Base-by-base conservation (phyloP, 331 rosid species). In the Saraca asoca region DNA sequence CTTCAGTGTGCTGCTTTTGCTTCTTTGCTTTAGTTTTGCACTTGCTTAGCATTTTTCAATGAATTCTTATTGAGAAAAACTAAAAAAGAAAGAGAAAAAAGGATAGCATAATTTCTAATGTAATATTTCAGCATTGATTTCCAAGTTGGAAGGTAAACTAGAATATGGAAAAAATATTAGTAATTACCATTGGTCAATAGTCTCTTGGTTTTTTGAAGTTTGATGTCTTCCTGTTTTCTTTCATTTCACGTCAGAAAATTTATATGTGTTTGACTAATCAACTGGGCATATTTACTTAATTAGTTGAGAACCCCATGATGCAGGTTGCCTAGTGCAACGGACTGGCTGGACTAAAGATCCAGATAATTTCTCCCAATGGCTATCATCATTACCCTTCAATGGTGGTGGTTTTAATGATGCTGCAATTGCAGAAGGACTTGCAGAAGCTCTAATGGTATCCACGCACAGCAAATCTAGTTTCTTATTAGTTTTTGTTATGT, bases 371-470 rank as follows among this genome's bases (percentile, higher is more conserved):
- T 75, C 75, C 29, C 75, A 44, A 20, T 86, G 98, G 98, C 85
- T 94, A 65, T 82, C 90, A 56, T 75, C 88, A 33, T 59, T 94
- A 66, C 89, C 96, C 65, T 86, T 94, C 75, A 69, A 77, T 66
- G 96, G 98, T 10, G 97, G 97, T 63, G 98, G 98, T 63, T 90
- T 90, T 77, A 66, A 75, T 82, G 97, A 94, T 48, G 95, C 84
- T 64, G 98, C 98, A 66, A 85, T 90, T 70, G 97, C 95, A 11
- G 98, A 94, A 85, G 98, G 98, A 77, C 96, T 94, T 58, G 79
- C 97, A 71, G 98, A 90, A 81, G 97, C 97, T 75, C 68, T 94
- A 45, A 88, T 90, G 98, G 98, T 88, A 75, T 62, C 77, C 33
- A 44, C 52, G 66, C 57, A 29, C 16, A 48, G 42, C 45, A 39